Percentiles rank a stretch among this genome's conserved stretches.
phyloP scores from a whole-genome alignment of 129 eudicot species.

The Lonicera japonica region DNA sequence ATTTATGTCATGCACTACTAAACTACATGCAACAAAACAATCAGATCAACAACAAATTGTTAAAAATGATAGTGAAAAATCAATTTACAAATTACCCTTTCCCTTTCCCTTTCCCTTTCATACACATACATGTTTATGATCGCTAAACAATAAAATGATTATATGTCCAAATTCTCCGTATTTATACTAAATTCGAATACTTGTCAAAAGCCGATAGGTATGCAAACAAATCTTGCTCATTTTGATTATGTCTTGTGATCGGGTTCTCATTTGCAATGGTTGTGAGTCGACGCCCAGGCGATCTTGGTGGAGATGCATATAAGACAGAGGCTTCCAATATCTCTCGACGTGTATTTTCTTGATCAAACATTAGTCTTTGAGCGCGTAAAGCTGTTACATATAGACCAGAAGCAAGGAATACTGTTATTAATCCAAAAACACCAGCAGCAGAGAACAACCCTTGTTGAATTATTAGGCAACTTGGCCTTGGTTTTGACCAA shows the following conservation, averaged over 20 bases:
- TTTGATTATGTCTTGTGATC: slow-evolving; percentile 27
- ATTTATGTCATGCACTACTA: too few relatives aligned
- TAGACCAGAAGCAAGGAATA: slow-evolving; percentile 64
- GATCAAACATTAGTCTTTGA: slow-evolving; percentile 39
- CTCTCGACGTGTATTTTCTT: slow-evolving; percentile 36
- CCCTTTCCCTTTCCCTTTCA: too few relatives aligned
- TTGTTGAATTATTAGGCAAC: slow-evolving; percentile 45
- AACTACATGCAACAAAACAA: too few relatives aligned
- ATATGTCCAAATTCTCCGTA: too few relatives aligned
- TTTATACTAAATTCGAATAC: slow-evolving; percentile 17
- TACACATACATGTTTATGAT: too few relatives aligned
- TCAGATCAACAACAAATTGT: too few relatives aligned
- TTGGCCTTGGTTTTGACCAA: slow-evolving; percentile 48
- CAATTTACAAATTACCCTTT: too few relatives aligned
- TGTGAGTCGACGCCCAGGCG: slow-evolving; percentile 25
- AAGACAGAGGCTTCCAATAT: slow-evolving; percentile 42
- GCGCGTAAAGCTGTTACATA: slow-evolving; percentile 64
- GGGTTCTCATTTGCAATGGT: slow-evolving; percentile 36
- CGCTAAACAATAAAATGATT: too few relatives aligned
- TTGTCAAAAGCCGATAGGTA: slow-evolving; percentile 56
- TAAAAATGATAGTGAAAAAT: too few relatives aligned
- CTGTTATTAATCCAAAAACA: slow-evolving; percentile 66
- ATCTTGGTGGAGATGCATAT: slow-evolving; percentile 59
- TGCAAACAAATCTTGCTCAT: slow-evolving; percentile 22
- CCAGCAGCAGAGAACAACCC: slow-evolving; percentile 88